Conservation (phyloP, 768 basidiomycete genomes). For the Boletus reticulatus region DNA sequence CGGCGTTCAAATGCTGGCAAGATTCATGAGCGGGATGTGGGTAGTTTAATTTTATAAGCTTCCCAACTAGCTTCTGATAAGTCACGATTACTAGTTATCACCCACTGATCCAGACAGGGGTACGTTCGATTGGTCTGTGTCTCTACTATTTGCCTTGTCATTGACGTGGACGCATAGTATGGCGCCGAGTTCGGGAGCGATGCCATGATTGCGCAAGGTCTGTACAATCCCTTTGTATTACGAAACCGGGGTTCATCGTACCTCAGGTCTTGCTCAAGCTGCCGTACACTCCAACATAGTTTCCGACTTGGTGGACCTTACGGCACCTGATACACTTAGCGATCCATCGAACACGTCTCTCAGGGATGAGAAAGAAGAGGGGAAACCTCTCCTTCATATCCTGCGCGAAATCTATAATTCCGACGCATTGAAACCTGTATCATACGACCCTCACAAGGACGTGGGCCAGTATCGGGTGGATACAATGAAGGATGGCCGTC, state of each 20-base stretch:
- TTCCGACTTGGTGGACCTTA: conserved; percentile 34
- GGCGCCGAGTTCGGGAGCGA: conserved; percentile 52
- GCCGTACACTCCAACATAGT: conserved; percentile 37
- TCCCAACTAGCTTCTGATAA: background rate
- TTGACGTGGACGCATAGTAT: conserved; percentile 37
- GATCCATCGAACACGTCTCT: background rate
- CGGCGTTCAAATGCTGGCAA: conserved; percentile 31
- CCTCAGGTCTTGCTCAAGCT: conserved; percentile 47
- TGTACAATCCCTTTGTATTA: background rate
- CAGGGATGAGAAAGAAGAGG: conserved; percentile 18
- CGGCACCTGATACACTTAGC: conserved; percentile 1
- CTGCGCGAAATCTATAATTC: conserved; percentile 52
- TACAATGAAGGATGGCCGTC: conserved; percentile 37
- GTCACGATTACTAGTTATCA: conserved; percentile 39
- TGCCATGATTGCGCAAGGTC: conserved; percentile 50
- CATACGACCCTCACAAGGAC: conserved; percentile 48
- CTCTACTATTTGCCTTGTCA: background rate
- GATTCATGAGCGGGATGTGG: conserved; percentile 37
- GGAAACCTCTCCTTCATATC: conserved; percentile 47
- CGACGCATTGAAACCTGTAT: conserved; percentile 45
- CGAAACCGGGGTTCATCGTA: background rate
- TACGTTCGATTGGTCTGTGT: conserved; percentile 28
- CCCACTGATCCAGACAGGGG: conserved; percentile 57
- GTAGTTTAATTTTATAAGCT: conserved; percentile 9
- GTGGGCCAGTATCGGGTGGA: conserved; percentile 35